Base-by-base conservation (phyloP, 345 rosid genomes). In the Brassica napus region DNA sequence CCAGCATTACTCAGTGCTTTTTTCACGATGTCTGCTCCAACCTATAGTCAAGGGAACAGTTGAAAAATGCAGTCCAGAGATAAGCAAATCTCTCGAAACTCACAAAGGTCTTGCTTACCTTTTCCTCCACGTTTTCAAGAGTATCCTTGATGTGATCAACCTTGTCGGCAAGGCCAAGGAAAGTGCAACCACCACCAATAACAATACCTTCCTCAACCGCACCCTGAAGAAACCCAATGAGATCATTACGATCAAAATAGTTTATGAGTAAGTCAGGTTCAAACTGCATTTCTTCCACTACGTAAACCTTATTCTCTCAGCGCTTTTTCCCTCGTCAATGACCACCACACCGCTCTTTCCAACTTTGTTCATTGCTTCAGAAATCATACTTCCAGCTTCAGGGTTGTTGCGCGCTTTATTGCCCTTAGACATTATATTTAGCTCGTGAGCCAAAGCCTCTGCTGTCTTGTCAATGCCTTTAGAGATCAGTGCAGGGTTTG, bases 1-100 rank as follows among this genome's bases (percentile, higher is more conserved):
- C 98, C 98, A 0, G 97, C 98, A 65, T 92, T 94, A 59, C 97
- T 88, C 77, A 92, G 65, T 65, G 91, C 97, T 74, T 94, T 87
- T 84, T 86, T 94, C 24, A 94, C 90, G 68, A 94, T 87, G 47
- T 94, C 95, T 1, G 98, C 97, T 31, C 94, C 97, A 42, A 94
- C 97, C 97, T 91, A 83, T 31, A 75, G 44, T 15, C 59, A 52
- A 23, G 15, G 1, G 44, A 55, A 52, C 3, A 37, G 69, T 68
- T 30, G 1, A 18, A 21, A 28, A 59, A 69, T 18, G 61, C 6
- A 61, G 54, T 49, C 37, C 12, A 32, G 31, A 70, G 39, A 6
- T 66, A 12, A 28, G 34, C 63, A n/a, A 68, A 52, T 15, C 30
- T n/a, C 12, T 28, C 47, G 72, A 31, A 58, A 6, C 3, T 18